Conservation (phyloP, 83 land plant genomes). For the Picea mariana region DNA sequence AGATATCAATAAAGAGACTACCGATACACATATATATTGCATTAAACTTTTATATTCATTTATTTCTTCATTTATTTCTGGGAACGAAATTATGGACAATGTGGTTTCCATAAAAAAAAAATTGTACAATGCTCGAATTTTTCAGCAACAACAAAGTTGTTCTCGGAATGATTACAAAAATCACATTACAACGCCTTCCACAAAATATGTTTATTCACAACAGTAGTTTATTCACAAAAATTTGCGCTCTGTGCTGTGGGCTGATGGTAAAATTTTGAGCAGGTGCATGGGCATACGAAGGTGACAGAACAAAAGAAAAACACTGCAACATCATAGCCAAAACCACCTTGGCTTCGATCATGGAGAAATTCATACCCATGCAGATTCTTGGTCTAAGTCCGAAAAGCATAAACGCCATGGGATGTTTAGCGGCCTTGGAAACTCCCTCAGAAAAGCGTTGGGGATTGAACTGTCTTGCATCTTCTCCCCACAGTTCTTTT, state of each 20-base stretch:
- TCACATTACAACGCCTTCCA: too few species aligned
- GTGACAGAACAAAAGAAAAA: slow-evolving; percentile 19
- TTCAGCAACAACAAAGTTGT: too few species aligned
- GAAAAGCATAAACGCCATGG: slow-evolving; percentile 18
- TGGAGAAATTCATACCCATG: slow-evolving; percentile 20
- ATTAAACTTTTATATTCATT: too few species aligned
- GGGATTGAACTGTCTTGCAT: slow-evolving; percentile 33
- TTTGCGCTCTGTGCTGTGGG: slow-evolving; percentile 24
- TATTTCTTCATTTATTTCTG: too few species aligned
- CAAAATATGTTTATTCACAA: background rate
- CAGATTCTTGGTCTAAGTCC: slow-evolving; percentile 24
- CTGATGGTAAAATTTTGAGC: slow-evolving; percentile 9
- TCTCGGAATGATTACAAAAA: too few species aligned
- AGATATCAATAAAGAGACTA: too few species aligned
- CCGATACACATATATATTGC: too few species aligned
- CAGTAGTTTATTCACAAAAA: too few species aligned
- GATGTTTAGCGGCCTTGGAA: slow-evolving; percentile 21
- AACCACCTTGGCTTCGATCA: slow-evolving; percentile 28
- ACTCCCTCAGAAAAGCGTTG: slow-evolving; percentile 18
- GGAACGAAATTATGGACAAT: too few species aligned
- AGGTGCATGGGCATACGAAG: slow-evolving; percentile 32
- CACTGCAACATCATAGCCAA: slow-evolving; percentile 24
- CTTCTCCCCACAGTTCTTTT: slow-evolving; percentile 24
- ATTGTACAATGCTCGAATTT: too few species aligned
- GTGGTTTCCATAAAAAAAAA: too few species aligned